Percentiles rank a stretch among this genome's conserved stretches.
phyloP scores from a whole-genome alignment of 306 rosid species.

The Sesbania bispinosa region DNA sequence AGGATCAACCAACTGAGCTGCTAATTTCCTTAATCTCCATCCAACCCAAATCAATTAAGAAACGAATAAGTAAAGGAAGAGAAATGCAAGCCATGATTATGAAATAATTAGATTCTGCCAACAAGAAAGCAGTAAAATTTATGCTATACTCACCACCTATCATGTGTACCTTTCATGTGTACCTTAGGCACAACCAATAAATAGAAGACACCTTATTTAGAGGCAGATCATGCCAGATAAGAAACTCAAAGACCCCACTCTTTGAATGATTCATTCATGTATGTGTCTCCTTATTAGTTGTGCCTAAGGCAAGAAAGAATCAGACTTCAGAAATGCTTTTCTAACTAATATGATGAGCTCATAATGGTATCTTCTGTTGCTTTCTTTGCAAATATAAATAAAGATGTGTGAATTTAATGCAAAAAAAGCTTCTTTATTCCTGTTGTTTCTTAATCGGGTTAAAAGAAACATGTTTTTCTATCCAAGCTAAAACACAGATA shows the following conservation, averaged over 20 bases:
- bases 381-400: background rate
- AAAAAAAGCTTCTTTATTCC: background rate
- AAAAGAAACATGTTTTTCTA: no score
- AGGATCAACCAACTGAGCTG: slow-evolving; percentile 83
- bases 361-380: background rate
- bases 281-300: background rate
- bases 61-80: slow-evolving; percentile 5
- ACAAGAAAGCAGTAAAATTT: background rate
- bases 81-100: background rate
- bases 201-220: slow-evolving; percentile 8
- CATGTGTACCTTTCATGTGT: background rate
- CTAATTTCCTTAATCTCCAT: slow-evolving; percentile 67
- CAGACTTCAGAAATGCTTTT: background rate
- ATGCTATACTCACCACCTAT: background rate
- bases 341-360: background rate
- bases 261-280: background rate
- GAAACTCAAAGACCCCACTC: slow-evolving; percentile 10
- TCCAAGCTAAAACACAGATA: no score
- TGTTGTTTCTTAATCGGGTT: background rate
- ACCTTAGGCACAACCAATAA: background rate
- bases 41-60: slow-evolving; percentile 21
- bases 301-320: background rate
- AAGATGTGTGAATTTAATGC: background rate
- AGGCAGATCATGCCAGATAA: background rate
- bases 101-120: background rate